Evolutionary conservation across 306 rosid genomes (phyloP).

Genomic region (Glycine tomentella): DNA sequence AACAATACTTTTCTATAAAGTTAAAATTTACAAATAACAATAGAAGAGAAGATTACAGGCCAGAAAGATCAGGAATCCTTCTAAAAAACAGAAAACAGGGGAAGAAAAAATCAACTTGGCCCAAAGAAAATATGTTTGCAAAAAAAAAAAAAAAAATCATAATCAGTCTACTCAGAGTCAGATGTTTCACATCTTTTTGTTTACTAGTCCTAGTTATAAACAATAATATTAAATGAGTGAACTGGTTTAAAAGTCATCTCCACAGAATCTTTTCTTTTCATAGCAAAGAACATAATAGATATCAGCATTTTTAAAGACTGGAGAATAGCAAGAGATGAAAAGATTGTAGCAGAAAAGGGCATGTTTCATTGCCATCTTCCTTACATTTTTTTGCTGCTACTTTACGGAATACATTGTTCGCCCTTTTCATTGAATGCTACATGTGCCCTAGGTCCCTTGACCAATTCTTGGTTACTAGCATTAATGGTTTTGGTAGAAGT

Average conservation of each 20-base stretch:
- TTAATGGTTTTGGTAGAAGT: background rate
- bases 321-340: background rate
- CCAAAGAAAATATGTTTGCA: background rate
- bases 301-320: background rate
- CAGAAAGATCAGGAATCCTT: conserved; percentile 11
- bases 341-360: background rate
- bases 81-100: background rate
- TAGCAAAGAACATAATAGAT: background rate
- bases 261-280: background rate
- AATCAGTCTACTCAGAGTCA: background rate
- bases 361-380: background rate
- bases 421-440: background rate
- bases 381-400: background rate
- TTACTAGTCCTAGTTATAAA: background rate
- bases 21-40: conserved; percentile 20
- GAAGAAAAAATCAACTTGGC: conserved; percentile 9
- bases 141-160: no score
- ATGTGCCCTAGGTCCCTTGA: conserved; percentile 4
- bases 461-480: conserved; percentile 20
- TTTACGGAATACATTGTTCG: background rate
- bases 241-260: conserved; percentile 8
- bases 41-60: conserved; percentile 36
- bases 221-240: background rate
- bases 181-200: conserved; percentile 1
- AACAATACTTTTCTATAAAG: conserved; percentile 5